These are phyloP conservation scores for Metschnikowia lochheadii DNA, from an alignment of 805 yeast genomes.

Conservation along the genomic window DNA sequence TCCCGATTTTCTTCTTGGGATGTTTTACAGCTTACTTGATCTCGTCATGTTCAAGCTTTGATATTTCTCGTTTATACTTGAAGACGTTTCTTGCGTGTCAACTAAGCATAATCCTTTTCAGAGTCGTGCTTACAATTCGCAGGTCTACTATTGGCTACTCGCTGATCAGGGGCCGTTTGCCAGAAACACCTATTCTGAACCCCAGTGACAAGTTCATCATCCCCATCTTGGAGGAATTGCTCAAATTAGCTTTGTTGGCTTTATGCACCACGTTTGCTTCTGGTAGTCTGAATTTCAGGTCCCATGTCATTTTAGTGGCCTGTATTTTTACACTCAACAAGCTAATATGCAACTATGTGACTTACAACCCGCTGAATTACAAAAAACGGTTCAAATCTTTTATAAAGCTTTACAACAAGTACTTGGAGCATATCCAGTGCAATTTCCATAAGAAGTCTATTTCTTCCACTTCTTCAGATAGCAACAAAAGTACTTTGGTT, in stretches of 20 bases:
- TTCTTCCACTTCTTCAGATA: not conserved
- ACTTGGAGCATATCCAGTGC: not conserved
- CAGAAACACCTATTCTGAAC: slow-evolving; percentile 7
- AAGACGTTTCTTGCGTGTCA: slow-evolving; percentile 6
- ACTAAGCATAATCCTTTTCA: slow-evolving; percentile 3
- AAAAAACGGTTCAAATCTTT: slow-evolving; percentile 8
- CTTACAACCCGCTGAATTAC: slow-evolving; percentile 14
- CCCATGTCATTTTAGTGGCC: slow-evolving; percentile 8
- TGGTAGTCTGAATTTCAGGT: not conserved
- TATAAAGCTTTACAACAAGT: slow-evolving; percentile 5
- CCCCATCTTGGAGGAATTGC: slow-evolving; percentile 10
- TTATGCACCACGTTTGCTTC: slow-evolving; percentile 2
- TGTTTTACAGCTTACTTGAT: not conserved
- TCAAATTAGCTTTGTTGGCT: slow-evolving; percentile 3
- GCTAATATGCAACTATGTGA: slow-evolving; percentile 7
- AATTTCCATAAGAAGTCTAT: not conserved
- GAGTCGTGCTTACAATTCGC: slow-evolving; percentile 7
- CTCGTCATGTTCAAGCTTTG: not conserved
- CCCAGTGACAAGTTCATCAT: slow-evolving; percentile 8
- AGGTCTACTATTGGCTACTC: slow-evolving; percentile 2
- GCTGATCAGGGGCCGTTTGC: slow-evolving; percentile 6
- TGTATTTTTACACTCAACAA: slow-evolving; percentile 9
- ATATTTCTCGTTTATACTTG: not conserved
- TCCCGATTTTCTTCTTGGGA: not conserved
- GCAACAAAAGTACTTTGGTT: not conserved